These are phyloP conservation scores for Coniochaeta sp. DNA, from an alignment of 2,329 filamentous ascomycete species.

Conservation along the genomic window DNA sequence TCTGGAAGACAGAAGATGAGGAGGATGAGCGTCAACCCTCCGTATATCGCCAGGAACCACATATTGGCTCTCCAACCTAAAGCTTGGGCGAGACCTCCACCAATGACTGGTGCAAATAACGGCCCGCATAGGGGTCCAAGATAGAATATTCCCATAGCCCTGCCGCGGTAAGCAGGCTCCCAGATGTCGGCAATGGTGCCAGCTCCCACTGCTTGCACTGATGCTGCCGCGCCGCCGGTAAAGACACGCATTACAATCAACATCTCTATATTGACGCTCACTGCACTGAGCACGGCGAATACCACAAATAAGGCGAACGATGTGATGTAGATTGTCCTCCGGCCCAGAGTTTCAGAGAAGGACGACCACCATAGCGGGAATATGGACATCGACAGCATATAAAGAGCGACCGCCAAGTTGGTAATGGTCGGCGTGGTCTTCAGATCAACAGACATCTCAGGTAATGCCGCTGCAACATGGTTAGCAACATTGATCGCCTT, in stretches of 20 bases:
- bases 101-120: slow-evolving; percentile 67
- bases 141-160: slow-evolving; percentile 79
- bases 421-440: slow-evolving; percentile 56
- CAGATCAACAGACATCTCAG: slow-evolving; percentile 55
- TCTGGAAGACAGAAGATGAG: slow-evolving; percentile 58
- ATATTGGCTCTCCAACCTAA: slow-evolving; percentile 71
- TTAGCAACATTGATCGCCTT: background rate
- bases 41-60: slow-evolving; percentile 71
- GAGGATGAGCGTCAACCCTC: slow-evolving; percentile 46
- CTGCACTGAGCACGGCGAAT: slow-evolving; percentile 61
- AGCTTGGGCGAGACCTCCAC: slow-evolving; percentile 60
- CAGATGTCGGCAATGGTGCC: slow-evolving; percentile 79
- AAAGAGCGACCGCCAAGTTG: slow-evolving; percentile 70
- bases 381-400: slow-evolving; percentile 77
- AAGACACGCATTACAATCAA: slow-evolving; percentile 70
- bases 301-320: slow-evolving; percentile 67
- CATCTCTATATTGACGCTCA: slow-evolving; percentile 65
- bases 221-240: slow-evolving; percentile 68
- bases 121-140: slow-evolving; percentile 71
- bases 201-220: slow-evolving; percentile 75
- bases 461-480: slow-evolving; percentile 52
- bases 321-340: slow-evolving; percentile 69
- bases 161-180: slow-evolving; percentile 63
- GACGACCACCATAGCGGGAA: slow-evolving; percentile 84
- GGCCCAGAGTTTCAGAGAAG: slow-evolving; percentile 66